These are phyloP conservation scores for Pachyrhizus erosus DNA, from an alignment of 306 rosid species.

Conservation along the genomic window DNA sequence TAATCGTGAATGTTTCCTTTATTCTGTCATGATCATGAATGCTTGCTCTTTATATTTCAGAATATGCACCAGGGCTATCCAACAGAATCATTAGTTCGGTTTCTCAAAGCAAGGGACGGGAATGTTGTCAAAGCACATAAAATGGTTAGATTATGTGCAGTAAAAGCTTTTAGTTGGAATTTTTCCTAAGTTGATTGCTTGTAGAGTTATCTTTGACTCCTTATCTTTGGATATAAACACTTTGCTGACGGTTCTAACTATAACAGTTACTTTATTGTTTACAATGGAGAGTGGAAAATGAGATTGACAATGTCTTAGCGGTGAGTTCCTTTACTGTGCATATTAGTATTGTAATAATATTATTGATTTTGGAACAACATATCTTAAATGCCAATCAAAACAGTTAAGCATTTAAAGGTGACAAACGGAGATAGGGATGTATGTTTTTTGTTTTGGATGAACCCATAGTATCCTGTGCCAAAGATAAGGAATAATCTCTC, in stretches of 20 bases:
- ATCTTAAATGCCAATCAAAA: neutral
- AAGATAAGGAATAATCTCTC: too few relatives aligned
- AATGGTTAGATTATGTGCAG: slow-evolving; percentile 14
- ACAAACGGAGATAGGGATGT: neutral
- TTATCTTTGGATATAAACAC: slow-evolving; percentile 7
- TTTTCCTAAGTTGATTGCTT: neutral
- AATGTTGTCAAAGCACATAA: slow-evolving; percentile 14
- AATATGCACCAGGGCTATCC: slow-evolving; percentile 25
- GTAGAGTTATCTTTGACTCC: neutral
- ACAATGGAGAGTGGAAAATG: slow-evolving; percentile 29
- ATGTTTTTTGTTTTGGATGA: too few relatives aligned
- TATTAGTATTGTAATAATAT: neutral
- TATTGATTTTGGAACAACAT: neutral
- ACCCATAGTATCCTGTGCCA: too few relatives aligned
- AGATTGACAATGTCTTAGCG: neutral
- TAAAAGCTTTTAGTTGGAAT: neutral
- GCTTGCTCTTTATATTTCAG: neutral
- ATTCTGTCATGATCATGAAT: neutral
- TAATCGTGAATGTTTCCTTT: neutral
- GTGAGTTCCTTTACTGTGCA: neutral
- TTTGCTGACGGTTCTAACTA: neutral
- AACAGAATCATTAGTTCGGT: slow-evolving; percentile 2
- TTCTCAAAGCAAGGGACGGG: slow-evolving; percentile 20
- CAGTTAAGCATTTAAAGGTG: neutral
- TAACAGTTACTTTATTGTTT: slow-evolving; percentile 12